Evolutionary conservation across 140 eudicot species (phyloP).

Genomic region (Senecio squalidus): DNA sequence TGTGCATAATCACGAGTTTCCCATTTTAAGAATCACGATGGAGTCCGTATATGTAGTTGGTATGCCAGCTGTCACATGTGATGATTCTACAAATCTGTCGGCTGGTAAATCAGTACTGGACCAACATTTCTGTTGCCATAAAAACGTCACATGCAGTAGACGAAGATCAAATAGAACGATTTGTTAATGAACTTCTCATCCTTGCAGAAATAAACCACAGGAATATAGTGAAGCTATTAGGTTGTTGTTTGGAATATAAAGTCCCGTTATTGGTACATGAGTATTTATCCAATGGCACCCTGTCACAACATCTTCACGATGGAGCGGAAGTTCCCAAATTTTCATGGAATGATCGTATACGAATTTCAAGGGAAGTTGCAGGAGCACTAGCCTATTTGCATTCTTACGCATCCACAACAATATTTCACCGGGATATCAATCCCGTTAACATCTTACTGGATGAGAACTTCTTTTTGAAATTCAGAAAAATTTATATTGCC

Average conservation of each 20-base stretch:
- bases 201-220: slow-evolving; percentile 28
- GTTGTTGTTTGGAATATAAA: slow-evolving; percentile 22
- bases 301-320: slow-evolving; percentile 19
- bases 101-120: background rate
- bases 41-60: background rate
- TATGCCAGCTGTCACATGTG: background rate
- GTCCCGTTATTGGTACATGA: slow-evolving; percentile 25
- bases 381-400: slow-evolving; percentile 27
- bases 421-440: slow-evolving; percentile 28
- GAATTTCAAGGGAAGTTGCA: slow-evolving; percentile 20
- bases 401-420: slow-evolving; percentile 23
- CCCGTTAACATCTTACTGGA: slow-evolving; percentile 24
- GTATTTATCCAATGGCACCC: slow-evolving; percentile 23
- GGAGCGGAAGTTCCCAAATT: background rate
- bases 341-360: slow-evolving; percentile 23
- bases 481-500: too few species aligned
- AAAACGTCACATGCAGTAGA: slow-evolving; percentile 14
- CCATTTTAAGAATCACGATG: background rate
- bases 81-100: background rate
- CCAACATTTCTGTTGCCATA: slow-evolving; percentile 11
- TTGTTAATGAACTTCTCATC: slow-evolving; percentile 23
- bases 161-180: slow-evolving; percentile 7
- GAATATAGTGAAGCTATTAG: slow-evolving; percentile 24
- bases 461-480: too few species aligned
- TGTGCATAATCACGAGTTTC: background rate